Conservation (phyloP, 1,284 basidiomycete genomes). For the Psilocybe mexicana region DNA sequence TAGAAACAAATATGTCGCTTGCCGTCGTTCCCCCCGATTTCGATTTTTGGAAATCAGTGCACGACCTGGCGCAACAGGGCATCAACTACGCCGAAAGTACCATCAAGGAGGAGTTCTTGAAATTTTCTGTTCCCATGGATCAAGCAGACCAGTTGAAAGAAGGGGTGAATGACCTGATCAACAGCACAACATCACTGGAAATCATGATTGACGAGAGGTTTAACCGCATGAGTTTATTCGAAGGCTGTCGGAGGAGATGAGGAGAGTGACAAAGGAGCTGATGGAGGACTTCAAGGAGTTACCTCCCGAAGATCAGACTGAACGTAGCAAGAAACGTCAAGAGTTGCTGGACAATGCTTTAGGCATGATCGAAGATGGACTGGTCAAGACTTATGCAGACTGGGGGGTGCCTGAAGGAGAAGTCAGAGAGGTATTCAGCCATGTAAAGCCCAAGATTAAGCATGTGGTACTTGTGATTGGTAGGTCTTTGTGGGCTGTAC, state of each 20-base stretch:
- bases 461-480: constrained; percentile 23
- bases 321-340: constrained; percentile 23
- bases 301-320: constrained; percentile 25
- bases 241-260: constrained; percentile 22
- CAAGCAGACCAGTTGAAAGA: constrained; percentile 6
- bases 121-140: not conserved
- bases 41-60: constrained; percentile 5
- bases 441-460: constrained; percentile 21
- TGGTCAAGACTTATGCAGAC: constrained; percentile 21
- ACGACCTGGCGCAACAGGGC: constrained; percentile 2
- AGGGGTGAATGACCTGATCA: constrained; percentile 2
- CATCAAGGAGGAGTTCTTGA: not conserved
- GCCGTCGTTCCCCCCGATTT: not conserved
- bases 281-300: constrained; percentile 24
- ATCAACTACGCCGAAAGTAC: constrained; percentile 1
- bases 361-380: constrained; percentile 22
- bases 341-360: constrained; percentile 20
- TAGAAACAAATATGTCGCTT: not conserved
- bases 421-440: constrained; percentile 21
- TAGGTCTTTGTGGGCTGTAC: not conserved
- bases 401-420: constrained; percentile 23
- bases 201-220: not conserved
- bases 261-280: constrained; percentile 21
- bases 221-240: constrained; percentile 19
- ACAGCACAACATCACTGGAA: not conserved